Percentiles rank a stretch among this genome's conserved stretches.
Evolutionary conservation across 495 filamentous ascomycete species (phyloP).

Genomic region (Neurospora sp.): DNA sequence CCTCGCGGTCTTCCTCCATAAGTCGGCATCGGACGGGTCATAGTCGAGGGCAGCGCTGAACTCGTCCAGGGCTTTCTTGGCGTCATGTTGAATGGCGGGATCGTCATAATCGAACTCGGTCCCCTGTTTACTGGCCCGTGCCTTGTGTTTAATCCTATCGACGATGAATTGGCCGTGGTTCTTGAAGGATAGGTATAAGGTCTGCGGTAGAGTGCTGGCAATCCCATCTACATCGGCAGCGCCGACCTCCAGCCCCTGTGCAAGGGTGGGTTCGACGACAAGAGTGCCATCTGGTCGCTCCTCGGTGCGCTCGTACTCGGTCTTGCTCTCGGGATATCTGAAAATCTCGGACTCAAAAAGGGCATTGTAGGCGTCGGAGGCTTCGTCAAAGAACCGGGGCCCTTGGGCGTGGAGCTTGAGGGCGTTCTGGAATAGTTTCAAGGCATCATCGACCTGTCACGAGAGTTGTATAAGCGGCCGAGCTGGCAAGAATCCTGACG

Average conservation of each 20-base stretch:
- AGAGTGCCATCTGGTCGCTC: slow-evolving; percentile 44
- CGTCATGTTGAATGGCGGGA: slow-evolving; percentile 28
- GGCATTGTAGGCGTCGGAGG: slow-evolving; percentile 69
- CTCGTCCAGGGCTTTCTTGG: slow-evolving; percentile 42
- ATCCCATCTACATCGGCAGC: slow-evolving; percentile 51
- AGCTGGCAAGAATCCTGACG: neutral
- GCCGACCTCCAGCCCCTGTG: slow-evolving; percentile 29
- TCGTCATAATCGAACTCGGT: slow-evolving; percentile 27
- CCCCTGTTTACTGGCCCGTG: slow-evolving; percentile 27
- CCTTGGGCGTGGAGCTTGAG: slow-evolving; percentile 89
- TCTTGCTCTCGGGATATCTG: slow-evolving; percentile 71
- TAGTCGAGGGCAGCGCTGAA: slow-evolving; percentile 73
- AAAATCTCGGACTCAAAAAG: slow-evolving; percentile 93
- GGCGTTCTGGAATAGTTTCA: slow-evolving; percentile 90
- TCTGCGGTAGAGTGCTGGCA: slow-evolving; percentile 74
- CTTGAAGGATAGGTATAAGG: slow-evolving; percentile 87
- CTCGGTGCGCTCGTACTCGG: slow-evolving; percentile 61
- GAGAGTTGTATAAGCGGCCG: neutral
- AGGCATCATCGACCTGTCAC: slow-evolving; percentile 76
- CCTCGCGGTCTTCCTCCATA: slow-evolving; percentile 83
- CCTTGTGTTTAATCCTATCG: slow-evolving; percentile 50
- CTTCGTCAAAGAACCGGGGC: slow-evolving; percentile 60
- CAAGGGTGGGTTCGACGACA: slow-evolving; percentile 25
- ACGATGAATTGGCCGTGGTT: slow-evolving; percentile 86
- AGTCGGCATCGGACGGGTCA: slow-evolving; percentile 83